phyloP scores from a whole-genome alignment of 1,284 basidiomycete species.

The Xerocomus amazonicus region DNA sequence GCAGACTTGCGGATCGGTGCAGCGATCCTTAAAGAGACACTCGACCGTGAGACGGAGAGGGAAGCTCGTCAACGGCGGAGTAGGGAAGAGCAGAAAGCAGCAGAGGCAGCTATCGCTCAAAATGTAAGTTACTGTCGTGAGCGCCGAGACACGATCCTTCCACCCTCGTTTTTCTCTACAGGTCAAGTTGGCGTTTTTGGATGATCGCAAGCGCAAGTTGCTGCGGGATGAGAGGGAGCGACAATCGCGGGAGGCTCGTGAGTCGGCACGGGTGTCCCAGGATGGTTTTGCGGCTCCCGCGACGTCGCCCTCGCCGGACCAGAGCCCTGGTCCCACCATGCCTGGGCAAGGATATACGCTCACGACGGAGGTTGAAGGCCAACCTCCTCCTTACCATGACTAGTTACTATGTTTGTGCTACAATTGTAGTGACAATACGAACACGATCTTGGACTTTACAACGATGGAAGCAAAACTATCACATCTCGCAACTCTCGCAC shows the following conservation, averaged over 20 bases:
- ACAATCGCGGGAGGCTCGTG: conserved; percentile 41
- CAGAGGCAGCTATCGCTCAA: conserved; percentile 47
- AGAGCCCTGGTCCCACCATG: conserved; percentile 4
- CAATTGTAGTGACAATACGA: no score
- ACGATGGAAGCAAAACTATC: conserved; percentile 66
- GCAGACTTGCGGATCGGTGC: conserved; percentile 59
- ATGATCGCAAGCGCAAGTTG: conserved; percentile 61
- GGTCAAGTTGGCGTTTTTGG: conserved; percentile 71
- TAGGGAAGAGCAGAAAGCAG: conserved; percentile 55
- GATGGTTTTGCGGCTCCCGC: not conserved
- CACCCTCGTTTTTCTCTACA: conserved; percentile 25
- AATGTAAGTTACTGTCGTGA: conserved; percentile 38
- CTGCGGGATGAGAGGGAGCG: conserved; percentile 56
- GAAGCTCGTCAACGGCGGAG: conserved; percentile 44
- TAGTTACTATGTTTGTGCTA: conserved; percentile 9
- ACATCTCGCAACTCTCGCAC: conserved; percentile 59
- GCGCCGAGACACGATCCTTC: no score
- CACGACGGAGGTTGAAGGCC: conserved; percentile 11
- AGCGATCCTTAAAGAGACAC: conserved; percentile 57
- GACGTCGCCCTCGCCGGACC: not conserved
- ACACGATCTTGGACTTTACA: not conserved
- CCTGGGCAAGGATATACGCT: conserved; percentile 26
- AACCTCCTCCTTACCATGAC: conserved; percentile 23
- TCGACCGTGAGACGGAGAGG: conserved; percentile 54
- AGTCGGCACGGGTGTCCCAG: conserved; percentile 2